Evolutionary conservation across 768 basidiomycete species (phyloP), one percentile per base, ranked within the genome.

Genomic region (Amanita rubescens): DNA sequence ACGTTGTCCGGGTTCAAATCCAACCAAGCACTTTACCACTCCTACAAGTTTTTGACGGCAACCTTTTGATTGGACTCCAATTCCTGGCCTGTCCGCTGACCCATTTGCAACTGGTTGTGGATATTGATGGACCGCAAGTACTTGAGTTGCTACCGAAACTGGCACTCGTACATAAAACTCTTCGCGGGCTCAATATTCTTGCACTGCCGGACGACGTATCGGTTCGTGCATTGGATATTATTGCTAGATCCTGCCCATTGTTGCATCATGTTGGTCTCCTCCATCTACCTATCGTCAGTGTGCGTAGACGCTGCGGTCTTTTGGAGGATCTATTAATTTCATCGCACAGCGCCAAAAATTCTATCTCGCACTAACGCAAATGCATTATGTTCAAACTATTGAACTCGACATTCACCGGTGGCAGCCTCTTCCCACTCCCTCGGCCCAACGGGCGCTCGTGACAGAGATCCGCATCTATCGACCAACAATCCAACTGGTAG

Each of bases 41-140:
- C 12, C 69, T 83, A 25, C 64, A 65, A 25, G 58, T 62, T 1
- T 76, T 78, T 56, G 79, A 78, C 43, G 80, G 76, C 2, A 70
- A 72, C 0, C 59, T 78, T 38, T 59, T 68, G 44, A 68, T 75
- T 41, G 76, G 69, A 3, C 53, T 65, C 41, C 72, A 76, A 58
- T 61, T 82, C 15, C 53, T 71, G 9, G 54, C 67, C 10, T 65
- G 69, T 41, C 66, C 73, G 1, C 67, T 81, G 55, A 71, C 70
- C 0, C 71, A 79, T 52, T 43, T 82, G 7, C 80, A 78, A 54
- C 60, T 78, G 41, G 48, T 56, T 7, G 55, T 77, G n/a, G 74
- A 76, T 51, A 65, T 66, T 22, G 72, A 73, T 22, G 62, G 62
- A 38, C 57, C 55, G 5, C 62, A 69, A 43, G 22, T 70, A 12